Evolutionary conservation across 306 rosid species (phyloP), one percentile per base, ranked within the genome.

Genomic region (Cicer arietinum): DNA sequence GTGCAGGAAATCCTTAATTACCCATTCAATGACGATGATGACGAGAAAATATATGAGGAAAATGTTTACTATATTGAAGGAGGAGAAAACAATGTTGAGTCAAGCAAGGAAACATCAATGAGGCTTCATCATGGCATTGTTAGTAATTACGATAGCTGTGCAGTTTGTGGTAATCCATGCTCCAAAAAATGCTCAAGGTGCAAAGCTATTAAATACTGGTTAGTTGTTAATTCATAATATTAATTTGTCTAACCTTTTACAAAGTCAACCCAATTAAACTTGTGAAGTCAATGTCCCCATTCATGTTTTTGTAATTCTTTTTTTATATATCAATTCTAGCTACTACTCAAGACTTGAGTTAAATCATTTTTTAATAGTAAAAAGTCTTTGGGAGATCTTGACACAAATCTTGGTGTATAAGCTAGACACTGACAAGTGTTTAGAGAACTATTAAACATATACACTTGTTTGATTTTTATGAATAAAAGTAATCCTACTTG

Each of bases 161-260:
- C 75, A 18, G 79, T 74, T 51, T 80, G 83, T 67, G 83, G 83
- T 6, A 74, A 40, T 74, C 75, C 79, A 47, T 56, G 64, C 58
- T 57, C 83, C 8, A 67, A 80, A 57, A 69, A 37, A 67, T 80
- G 83, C 48, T 73, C 83, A 67, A 80, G 79, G 42, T 80, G 83
- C 53, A 80, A 73, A 73, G 30, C 57, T 58, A 67, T 67, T 30
- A 80, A 74, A 80, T 80, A 74, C 12, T 80, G 83, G 83, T 74
- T 57, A 74, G 41, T 57, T 54, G 20, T 20, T 9, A 30, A 4
- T 30, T 46, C 42, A 5, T 67, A 22, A 44, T 10, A 58, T 25
- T 58, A 65, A 64, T 62, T 53, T 69, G 11, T 0, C 6, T 51
- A 63, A n/a, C 8, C 7, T 62, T 69, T 5, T n/a, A 11, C 4